A percentile compares a stretch with the other conserved stretches of the same genome.
These are phyloP conservation scores for Warburgia ugandensis DNA, from an alignment of 164 flowering plant genomes.

Conservation along the genomic window DNA sequence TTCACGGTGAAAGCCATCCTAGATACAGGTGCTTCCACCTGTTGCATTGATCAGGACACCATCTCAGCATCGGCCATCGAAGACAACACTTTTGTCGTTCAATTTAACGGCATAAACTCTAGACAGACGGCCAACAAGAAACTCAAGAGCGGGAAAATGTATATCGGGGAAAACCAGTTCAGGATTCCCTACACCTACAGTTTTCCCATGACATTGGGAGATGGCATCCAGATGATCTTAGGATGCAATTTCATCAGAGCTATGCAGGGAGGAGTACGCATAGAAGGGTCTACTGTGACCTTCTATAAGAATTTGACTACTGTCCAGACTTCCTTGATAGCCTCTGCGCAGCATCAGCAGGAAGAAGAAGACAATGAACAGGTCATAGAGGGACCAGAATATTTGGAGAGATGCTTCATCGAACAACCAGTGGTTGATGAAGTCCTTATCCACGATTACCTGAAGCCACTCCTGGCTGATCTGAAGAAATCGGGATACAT, in stretches of 20 bases:
- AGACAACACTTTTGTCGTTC: background rate
- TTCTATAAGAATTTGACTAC: background rate
- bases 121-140: no score
- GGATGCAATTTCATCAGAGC: no score
- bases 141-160: no score
- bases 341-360: background rate
- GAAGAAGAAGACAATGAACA: background rate
- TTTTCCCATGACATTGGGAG: no score
- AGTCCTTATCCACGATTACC: no score
- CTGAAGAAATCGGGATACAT: background rate
- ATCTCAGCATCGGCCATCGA: background rate
- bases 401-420: background rate
- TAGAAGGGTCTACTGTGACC: no score
- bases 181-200: no score
- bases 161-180: background rate
- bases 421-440: no score
- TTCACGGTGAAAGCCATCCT: background rate
- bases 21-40: background rate
- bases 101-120: no score
- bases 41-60: background rate
- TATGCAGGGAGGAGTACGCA: no score
- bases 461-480: background rate
- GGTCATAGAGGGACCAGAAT: background rate
- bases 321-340: background rate
- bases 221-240: no score